Evolutionary conservation across 306 rosid genomes (phyloP), one percentile per base, ranked within the genome.

Genomic region (Oemleria cerasiformis): DNA sequence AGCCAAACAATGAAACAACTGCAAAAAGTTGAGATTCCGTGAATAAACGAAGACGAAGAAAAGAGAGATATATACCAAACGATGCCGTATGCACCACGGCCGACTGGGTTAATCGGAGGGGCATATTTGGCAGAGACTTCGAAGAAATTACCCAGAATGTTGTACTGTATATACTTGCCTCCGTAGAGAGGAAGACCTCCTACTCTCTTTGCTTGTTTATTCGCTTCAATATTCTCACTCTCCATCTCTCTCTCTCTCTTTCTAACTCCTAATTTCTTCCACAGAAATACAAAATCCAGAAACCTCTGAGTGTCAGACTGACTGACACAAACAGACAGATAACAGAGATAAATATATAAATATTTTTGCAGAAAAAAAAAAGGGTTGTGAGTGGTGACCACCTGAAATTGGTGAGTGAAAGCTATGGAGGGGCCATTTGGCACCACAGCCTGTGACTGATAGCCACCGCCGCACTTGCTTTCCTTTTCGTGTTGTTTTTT

Each of bases 41-140:
- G 57, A 64, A 38, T 11, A 0, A 30, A 5, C 43, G 41, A 19
- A 13, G 5, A 6, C 44, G 3, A 30, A 15, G 11, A 40, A 5
- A 59, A 43, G 34, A 64, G 64, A 53, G 34, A 15, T 14, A 43
- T 60, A 48, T 67, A 94, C 98, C 98, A 94, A 70, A 94, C 97
- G 87, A 91, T 84, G 82, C 96, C 98, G 80, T 91, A 91, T 5
- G 98, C 95, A 53, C 98, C 98, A 55, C 98, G 95, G 25, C 98
- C 97, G 43, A 94, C 95, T 41, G 98, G 98, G 42, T 85, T 86
- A 1, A 94, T 80, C 19, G 98, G 96, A 34, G 98, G 96, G 40
- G 74, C 80, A 65, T 91, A 94, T 43, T 94, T 91, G 53, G 91
- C 73, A 34, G 85, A 86, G 55, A 94, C 86, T 67, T 94, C 90